These are phyloP conservation scores for Citrus cavaleriei DNA, from an alignment of 345 rosid species.

Conservation along the genomic window DNA sequence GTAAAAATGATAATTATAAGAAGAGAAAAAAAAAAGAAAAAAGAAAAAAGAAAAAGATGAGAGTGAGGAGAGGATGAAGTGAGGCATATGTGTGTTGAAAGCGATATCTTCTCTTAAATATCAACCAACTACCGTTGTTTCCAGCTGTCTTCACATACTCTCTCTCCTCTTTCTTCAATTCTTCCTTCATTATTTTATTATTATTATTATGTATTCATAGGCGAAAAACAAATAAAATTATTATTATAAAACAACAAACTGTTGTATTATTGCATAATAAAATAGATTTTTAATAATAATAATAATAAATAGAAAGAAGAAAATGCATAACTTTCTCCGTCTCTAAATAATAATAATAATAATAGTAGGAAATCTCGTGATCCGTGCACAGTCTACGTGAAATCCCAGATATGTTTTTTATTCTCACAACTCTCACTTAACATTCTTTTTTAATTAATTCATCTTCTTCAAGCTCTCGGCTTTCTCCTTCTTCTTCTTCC, in stretches of 20 bases:
- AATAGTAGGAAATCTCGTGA: constrained; percentile 32
- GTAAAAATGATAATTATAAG: background rate
- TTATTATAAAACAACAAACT: background rate
- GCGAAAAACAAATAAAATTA: too few relatives aligned
- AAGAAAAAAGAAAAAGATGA: background rate
- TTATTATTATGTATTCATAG: background rate
- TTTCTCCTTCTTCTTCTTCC: background rate
- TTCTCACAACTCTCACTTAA: background rate
- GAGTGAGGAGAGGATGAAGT: constrained; percentile 23
- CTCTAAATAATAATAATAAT: constrained; percentile 15
- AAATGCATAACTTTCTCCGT: constrained; percentile 42
- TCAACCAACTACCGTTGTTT: constrained; percentile 41
- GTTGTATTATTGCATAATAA: background rate
- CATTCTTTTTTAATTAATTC: background rate
- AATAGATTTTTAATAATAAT: background rate
- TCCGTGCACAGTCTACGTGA: constrained; percentile 38
- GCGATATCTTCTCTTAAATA: constrained; percentile 34
- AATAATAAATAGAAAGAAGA: background rate
- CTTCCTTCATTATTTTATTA: background rate
- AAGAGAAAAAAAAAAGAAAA: background rate
- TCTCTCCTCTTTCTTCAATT: background rate
- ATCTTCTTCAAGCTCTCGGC: constrained; percentile 11
- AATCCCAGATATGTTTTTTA: constrained; percentile 30
- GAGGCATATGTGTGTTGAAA: constrained; percentile 43
- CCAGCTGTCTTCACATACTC: constrained; percentile 72